phyloP scores from a whole-genome alignment of 78 protist species.

The Dictyostelium capitatum region DNA sequence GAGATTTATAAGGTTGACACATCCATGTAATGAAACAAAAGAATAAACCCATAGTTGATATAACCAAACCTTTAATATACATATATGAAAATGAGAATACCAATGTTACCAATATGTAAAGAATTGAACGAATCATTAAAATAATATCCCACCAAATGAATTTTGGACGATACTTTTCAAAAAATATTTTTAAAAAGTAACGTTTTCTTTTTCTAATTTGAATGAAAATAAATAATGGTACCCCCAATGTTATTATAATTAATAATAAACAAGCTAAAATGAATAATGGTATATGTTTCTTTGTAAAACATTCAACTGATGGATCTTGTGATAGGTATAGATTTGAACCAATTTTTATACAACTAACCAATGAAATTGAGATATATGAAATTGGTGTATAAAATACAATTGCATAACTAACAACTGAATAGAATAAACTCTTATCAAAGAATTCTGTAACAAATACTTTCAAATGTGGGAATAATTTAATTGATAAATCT shows the following conservation, averaged over 20 bases:
- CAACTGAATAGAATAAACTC: neutral
- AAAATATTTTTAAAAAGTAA: constrained; percentile 41
- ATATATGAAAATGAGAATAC: neutral
- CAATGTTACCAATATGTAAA: constrained; percentile 19
- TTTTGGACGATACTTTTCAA: constrained; percentile 25
- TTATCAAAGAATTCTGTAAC: constrained; percentile 17
- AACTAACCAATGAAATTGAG: constrained; percentile 22
- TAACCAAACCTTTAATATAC: constrained; percentile 33
- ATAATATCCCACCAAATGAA: constrained; percentile 56
- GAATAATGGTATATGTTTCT: constrained; percentile 19
- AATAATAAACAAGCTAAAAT: neutral
- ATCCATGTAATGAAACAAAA: constrained; percentile 53
- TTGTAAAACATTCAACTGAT: constrained; percentile 23
- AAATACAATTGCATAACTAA: neutral
- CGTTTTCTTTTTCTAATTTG: neutral
- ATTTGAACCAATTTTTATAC: neutral
- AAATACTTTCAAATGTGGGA: neutral
- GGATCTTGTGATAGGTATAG: constrained; percentile 21
- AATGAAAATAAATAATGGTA: constrained; percentile 51
- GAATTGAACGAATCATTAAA: constrained; percentile 6
- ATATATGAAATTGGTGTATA: constrained; percentile 58
- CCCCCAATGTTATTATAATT: constrained; percentile 16
- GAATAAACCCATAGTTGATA: constrained; percentile 37
- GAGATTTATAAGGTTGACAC: constrained; percentile 30
- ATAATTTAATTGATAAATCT: neutral